These are phyloP conservation scores for Eucalyptus albens DNA, from an alignment of 345 rosid species.

Conservation along the genomic window DNA sequence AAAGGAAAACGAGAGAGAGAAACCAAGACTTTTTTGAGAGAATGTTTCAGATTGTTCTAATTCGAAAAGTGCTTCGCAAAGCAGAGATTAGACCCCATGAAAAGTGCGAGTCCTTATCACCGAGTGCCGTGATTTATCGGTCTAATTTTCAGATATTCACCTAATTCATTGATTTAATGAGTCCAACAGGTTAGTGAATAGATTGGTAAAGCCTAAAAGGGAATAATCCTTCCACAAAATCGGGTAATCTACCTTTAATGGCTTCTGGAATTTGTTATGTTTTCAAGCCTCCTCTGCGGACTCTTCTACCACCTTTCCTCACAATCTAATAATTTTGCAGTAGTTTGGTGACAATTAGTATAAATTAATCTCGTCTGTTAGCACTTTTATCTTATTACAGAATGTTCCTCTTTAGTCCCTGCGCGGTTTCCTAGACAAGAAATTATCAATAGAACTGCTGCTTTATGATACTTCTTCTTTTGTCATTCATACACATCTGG, in stretches of 20 bases:
- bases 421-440: background rate
- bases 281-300: background rate
- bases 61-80: background rate
- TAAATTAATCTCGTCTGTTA: background rate
- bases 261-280: background rate
- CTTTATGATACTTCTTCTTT: background rate
- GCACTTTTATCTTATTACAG: background rate
- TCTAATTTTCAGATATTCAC: background rate
- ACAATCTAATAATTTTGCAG: background rate
- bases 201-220: background rate
- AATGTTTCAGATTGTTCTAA: background rate
- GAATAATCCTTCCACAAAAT: background rate
- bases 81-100: background rate
- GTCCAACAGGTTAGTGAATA: background rate
- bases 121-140: background rate
- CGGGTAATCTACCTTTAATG: fast-evolving
- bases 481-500: background rate
- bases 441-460: background rate
- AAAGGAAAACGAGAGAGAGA: background rate
- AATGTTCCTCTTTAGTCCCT: background rate
- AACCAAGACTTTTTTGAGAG: background rate
- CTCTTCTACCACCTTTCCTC: background rate
- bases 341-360: background rate
- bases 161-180: background rate
- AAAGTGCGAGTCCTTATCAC: background rate